These are phyloP conservation scores for Gonium pectorale DNA, from an alignment of 139 green algal genomes.

Conservation along the genomic window DNA sequence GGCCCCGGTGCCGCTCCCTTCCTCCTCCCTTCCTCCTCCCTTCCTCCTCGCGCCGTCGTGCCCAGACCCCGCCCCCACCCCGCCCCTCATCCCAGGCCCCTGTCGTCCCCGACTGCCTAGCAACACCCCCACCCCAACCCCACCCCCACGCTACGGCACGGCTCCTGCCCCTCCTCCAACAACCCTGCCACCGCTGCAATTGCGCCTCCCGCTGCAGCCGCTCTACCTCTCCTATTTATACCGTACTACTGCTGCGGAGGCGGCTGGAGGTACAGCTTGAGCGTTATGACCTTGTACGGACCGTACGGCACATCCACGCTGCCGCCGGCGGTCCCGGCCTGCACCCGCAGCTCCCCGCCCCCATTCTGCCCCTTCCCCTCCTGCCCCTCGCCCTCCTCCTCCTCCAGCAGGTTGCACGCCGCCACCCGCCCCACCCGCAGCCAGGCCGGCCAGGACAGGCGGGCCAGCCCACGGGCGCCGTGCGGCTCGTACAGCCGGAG, in stretches of 20 bases:
- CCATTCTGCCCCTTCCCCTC: background rate
- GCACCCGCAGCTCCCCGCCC: background rate
- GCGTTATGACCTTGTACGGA: slow-evolving; percentile 27
- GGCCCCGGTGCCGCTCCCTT: no score
- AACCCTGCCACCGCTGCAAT: no score
- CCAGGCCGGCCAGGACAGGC: background rate
- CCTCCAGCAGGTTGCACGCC: slow-evolving; percentile 38
- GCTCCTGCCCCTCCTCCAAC: no score
- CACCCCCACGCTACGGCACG: no score
- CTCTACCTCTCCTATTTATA: background rate
- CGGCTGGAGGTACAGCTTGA: slow-evolving; percentile 33
- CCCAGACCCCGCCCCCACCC: no score
- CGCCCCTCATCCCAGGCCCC: no score
- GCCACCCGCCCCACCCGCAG: slow-evolving; percentile 13
- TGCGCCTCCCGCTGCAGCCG: background rate
- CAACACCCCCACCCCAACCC: no score
- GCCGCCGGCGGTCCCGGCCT: background rate
- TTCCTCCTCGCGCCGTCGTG: no score
- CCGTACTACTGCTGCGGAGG: background rate
- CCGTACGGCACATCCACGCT: slow-evolving; percentile 34
- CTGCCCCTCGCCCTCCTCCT: background rate
- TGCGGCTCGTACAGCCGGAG: slow-evolving; percentile 55
- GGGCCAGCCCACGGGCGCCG: slow-evolving; percentile 29
- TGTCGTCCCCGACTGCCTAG: no score
- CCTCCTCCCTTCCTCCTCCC: no score